Base-by-base conservation (phyloP, 2,329 filamentous ascomycete species). In the Neofusicoccum umdonicola region DNA sequence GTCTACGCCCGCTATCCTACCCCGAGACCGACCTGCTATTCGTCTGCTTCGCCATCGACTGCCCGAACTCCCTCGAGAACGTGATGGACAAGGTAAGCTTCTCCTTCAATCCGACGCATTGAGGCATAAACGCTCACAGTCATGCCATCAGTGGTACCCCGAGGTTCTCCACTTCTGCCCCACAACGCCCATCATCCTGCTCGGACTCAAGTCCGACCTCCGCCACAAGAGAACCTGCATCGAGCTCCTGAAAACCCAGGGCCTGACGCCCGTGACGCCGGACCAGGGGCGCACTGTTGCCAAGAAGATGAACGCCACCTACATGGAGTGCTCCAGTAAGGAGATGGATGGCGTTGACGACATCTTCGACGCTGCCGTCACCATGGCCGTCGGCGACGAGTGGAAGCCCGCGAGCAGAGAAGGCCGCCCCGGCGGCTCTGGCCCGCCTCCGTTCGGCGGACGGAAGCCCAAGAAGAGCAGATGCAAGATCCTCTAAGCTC, bases 121-220 rank as follows among this genome's bases (percentile, higher is more conserved):
- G 52, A 58, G 35, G 12, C n/a, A 47, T 15, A 39, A 27, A 3
- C 56, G 56, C 72, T 76, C 17, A 45, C 22, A 9, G 22, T 13
- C 39, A 15, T 22, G 8, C 45, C 35, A 3, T 54, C 71, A 98
- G 95, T 99, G 95, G 95, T 99, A 97, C 75, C 95, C 95, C 66
- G 95, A 99, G 83, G 95, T 99, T 72, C 88, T 98, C 64, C 95
- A 99, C 80, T 99, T 99, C 84, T 98, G 95, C 81, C 95, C 95
- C 15, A 97, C 95, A 73, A 98, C 94, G 1, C 95, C 95, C 27
- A 89, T 99, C 69, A 90, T 99, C 75, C 91, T 99, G 64, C 91
- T 97, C 70, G 95, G 94, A 66, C 88, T 99, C 74, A 99, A 99
- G 81, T 97, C 94, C 27, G 95, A 99, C 79, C 88, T 99, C 66